phyloP scores from a whole-genome alignment of 2,329 filamentous ascomycete genomes.

The Trichoderma koningii region DNA sequence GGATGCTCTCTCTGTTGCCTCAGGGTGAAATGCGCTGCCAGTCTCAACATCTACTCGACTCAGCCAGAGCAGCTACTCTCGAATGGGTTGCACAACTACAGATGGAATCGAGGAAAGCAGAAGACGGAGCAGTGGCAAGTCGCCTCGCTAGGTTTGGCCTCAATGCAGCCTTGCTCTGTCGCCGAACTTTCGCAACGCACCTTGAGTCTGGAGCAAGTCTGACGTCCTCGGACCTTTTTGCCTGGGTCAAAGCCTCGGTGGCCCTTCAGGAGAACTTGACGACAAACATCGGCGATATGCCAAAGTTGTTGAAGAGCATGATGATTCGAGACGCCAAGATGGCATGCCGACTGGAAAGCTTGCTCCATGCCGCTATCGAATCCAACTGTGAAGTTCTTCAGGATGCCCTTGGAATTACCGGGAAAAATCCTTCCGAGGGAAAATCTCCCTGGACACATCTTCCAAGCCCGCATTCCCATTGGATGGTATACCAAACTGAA shows the following conservation, averaged over 20 bases:
- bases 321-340: conserved; percentile 32
- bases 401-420: neutral
- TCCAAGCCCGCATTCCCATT: neutral
- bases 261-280: conserved; percentile 36
- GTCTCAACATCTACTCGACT: conserved; percentile 42
- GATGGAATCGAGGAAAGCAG: conserved; percentile 45
- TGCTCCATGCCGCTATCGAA: neutral
- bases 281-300: conserved; percentile 25
- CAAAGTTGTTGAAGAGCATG: conserved; percentile 18
- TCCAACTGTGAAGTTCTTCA: neutral
- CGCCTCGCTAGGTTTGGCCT: conserved; percentile 47
- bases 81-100: conserved; percentile 54
- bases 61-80: conserved; percentile 47
- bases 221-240: conserved; percentile 15
- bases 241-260: conserved; percentile 35
- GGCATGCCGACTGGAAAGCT: conserved; percentile 18
- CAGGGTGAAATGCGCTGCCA: conserved; percentile 21
- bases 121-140: conserved; percentile 42
- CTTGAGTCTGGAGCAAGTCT: neutral
- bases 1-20: conserved; percentile 36
- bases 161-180: conserved; percentile 59
- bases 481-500: neutral
- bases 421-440: neutral
- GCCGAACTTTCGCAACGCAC: conserved; percentile 40
- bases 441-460: neutral